Percentiles rank a stretch among this genome's conserved stretches.
Conservation (phyloP, 176 grass and related monocot species). For the Bonia amplexicaulis region DNA sequence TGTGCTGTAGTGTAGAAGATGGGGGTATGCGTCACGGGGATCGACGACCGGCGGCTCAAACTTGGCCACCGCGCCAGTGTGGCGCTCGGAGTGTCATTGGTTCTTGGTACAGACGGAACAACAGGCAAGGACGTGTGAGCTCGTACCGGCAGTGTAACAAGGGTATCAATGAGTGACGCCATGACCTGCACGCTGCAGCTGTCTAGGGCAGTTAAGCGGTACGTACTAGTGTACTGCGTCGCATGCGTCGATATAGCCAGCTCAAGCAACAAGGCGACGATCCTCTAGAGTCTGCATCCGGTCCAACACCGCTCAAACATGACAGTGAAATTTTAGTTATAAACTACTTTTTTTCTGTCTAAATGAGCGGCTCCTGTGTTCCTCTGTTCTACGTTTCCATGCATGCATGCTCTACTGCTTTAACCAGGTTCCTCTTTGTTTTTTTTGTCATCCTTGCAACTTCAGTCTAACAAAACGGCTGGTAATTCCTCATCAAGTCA, state of each 20-base stretch:
- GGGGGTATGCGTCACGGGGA: neutral
- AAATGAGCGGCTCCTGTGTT: too few relatives aligned
- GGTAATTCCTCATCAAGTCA: neutral
- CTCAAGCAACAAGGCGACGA: too few relatives aligned
- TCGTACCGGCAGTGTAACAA: neutral
- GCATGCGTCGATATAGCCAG: too few relatives aligned
- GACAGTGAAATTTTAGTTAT: too few relatives aligned
- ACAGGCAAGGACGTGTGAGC: neutral
- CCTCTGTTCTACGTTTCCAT: neutral
- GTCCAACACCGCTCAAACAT: too few relatives aligned
- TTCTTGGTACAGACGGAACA: neutral
- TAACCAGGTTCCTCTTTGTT: neutral
- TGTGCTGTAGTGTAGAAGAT: neutral
- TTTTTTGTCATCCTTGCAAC: neutral
- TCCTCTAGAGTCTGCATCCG: too few relatives aligned
- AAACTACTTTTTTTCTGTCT: too few relatives aligned
- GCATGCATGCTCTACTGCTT: neutral
- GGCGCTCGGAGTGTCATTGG: neutral
- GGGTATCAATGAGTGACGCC: neutral
- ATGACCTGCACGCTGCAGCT: neutral
- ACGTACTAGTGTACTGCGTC: neutral
- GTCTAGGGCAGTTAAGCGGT: neutral
- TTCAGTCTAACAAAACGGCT: neutral
- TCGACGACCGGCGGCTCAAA: neutral
- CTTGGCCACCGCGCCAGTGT: neutral